These are phyloP conservation scores for Pleurotus pulmonarius DNA, from an alignment of 768 basidiomycete genomes.

Conservation along the genomic window DNA sequence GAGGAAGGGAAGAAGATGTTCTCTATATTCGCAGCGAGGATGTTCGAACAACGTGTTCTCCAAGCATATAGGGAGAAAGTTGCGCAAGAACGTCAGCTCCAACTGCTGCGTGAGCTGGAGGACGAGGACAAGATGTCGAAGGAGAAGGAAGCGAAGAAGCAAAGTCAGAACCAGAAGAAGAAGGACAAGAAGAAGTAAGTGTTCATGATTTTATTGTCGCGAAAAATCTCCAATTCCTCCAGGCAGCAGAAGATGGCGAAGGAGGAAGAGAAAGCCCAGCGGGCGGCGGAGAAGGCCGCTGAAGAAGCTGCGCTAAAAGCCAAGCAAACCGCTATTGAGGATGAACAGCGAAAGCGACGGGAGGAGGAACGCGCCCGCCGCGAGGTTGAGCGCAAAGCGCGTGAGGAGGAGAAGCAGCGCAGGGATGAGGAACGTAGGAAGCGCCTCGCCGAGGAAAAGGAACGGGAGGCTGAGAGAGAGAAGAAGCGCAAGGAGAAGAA, in stretches of 20 bases:
- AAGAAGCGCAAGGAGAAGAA: conserved; percentile 73
- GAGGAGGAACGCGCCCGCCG: conserved; percentile 85
- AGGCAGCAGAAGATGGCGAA: conserved; percentile 92
- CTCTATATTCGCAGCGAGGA: conserved; percentile 97
- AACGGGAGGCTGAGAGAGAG: conserved; percentile 74
- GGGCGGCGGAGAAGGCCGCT: conserved; percentile 82
- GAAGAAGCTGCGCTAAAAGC: conserved; percentile 79
- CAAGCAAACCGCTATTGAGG: conserved; percentile 73
- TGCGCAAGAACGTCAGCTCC: conserved; percentile 91
- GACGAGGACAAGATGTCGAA: conserved; percentile 87
- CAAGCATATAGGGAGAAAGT: conserved; percentile 96
- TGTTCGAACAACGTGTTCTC: conserved; percentile 98
- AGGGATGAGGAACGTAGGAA: conserved; percentile 83
- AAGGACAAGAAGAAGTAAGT: conserved; percentile 89
- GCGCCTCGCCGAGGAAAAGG: conserved; percentile 75
- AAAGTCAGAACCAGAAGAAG: conserved; percentile 98
- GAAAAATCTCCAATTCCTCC: conserved; percentile 9
- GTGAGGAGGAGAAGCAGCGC: conserved; percentile 78
- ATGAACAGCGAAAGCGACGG: conserved; percentile 72
- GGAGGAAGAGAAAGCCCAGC: conserved; percentile 84
- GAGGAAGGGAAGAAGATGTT: conserved; percentile 99
- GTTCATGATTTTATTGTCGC: conserved; percentile 7
- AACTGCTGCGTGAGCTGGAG: conserved; percentile 90
- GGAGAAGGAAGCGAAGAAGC: conserved; percentile 91
- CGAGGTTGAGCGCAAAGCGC: conserved; percentile 70